Conservation (phyloP, 176 grass and related monocot genomes). For the Bromus sterilis region DNA sequence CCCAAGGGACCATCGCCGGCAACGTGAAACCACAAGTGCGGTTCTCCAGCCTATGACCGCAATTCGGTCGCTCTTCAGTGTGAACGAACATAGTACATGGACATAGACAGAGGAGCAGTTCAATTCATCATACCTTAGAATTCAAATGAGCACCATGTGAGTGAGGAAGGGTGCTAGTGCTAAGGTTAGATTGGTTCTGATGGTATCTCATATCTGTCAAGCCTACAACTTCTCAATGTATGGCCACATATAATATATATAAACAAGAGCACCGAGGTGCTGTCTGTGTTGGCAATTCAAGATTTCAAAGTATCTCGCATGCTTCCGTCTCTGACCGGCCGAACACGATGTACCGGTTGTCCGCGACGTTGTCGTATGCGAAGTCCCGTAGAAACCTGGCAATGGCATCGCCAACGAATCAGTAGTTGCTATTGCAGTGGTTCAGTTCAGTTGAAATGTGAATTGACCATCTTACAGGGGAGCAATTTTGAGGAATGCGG, state of each 20-base stretch:
- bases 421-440: not conserved
- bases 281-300: not conserved
- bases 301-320: conserved; percentile 68
- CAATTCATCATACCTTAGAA: not conserved
- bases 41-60: not conserved
- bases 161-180: not conserved
- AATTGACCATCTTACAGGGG: conserved; percentile 55
- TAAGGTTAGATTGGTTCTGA: not conserved
- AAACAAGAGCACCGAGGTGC: not conserved
- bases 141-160: not conserved
- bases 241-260: not conserved
- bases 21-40: conserved; percentile 28
- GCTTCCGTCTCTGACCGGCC: conserved; percentile 66
- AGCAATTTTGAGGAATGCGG: conserved; percentile 48
- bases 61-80: not conserved
- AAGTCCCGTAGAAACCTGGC: conserved; percentile 78
- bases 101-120: not conserved
- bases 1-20: conserved; percentile 27
- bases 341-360: conserved; percentile 72
- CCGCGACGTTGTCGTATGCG: conserved; percentile 68
- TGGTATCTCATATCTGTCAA: not conserved
- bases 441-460: not conserved
- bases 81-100: not conserved
- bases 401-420: not conserved
- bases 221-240: not conserved